Base-by-base conservation (phyloP, 108 stramenopile species). In the Cyclotella distinguenda region DNA sequence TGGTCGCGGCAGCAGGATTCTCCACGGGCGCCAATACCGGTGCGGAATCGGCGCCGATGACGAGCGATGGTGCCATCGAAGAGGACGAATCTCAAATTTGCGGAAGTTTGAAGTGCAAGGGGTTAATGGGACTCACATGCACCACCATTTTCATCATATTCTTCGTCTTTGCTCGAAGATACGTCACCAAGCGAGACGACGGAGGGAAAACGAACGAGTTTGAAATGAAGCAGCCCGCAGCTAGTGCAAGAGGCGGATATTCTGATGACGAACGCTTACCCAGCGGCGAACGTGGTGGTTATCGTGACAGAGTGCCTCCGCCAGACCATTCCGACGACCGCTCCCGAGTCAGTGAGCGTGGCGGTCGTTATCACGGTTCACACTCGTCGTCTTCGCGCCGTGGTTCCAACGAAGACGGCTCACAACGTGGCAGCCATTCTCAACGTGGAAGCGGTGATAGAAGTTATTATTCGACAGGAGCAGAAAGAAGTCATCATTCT, bases 161-260 rank as follows among this genome's bases (percentile, higher is more conserved):
- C 60, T 66, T 74, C 51, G 21, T 55, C 4, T 74, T 74, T 45
- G 73, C 64, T 1, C 55, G 73, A 12, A 55, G 65, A 21, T 74
- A 74, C 52, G 49, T 66, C 35, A 66, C 57, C 50, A 60, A 35
- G 38, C 65, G 65, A 43, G 65, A 66, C 38, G 44, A 55, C 0
- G 13, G 23, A 58, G 10, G 27, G 0, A 16, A 49, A 28, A n/a
- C 60, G 12, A n/a, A n/a, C n/a, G 65, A 74, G 55, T 52, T 61
- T 8, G 73, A 74, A 54, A 61, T 74, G 73, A 66, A 74, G 15
- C 62, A 1, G 34, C 57, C 47, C 32, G 53, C 2, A 31, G 33
- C 44, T 44, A 3, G 23, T 27, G 28, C 32, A 12, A 56, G 21
- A 56, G 35, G 34, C 3, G 27, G 34, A 13, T 64, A 52, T 52